Evolutionary conservation across 306 rosid genomes (phyloP).

Genomic region (Cicer yamashitae): DNA sequence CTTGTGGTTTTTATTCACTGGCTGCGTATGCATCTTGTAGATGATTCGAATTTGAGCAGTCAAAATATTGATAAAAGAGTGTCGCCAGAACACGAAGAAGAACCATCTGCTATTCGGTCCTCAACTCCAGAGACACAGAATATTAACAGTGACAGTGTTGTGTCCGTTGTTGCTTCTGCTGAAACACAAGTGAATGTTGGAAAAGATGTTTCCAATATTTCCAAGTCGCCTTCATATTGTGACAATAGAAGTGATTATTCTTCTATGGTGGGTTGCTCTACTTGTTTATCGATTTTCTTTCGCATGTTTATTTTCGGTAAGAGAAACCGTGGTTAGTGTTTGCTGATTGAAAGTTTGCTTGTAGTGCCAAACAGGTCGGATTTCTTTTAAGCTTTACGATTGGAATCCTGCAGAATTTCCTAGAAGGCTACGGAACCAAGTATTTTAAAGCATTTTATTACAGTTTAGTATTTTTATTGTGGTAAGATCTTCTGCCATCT

Average conservation of each 20-base stretch:
- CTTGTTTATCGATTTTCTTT: conserved; percentile 22
- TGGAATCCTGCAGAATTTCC: conserved; percentile 99
- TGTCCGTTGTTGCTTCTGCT: conserved; percentile 59
- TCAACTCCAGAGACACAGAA: conserved; percentile 62
- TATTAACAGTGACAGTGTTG: conserved; percentile 49
- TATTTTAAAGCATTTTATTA: conserved; percentile 70
- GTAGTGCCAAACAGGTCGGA: conserved; percentile 98
- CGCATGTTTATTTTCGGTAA: conserved; percentile 17
- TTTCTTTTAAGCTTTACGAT: conserved; percentile 97
- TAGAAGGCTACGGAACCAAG: conserved; percentile 98
- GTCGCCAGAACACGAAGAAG: conserved; percentile 65
- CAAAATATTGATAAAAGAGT: conserved; percentile 58
- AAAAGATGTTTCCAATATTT: conserved; percentile 62
- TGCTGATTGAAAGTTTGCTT: conserved; percentile 58
- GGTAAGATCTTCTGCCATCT: conserved; percentile 35
- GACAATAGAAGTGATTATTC: conserved; percentile 81
- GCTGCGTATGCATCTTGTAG: conserved; percentile 50
- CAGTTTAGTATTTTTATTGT: conserved; percentile 74
- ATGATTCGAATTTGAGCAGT: conserved; percentile 55
- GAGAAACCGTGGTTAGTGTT: conserved; percentile 1
- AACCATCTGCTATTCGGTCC: conserved; percentile 46
- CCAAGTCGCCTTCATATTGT: conserved; percentile 61
- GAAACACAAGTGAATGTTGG: conserved; percentile 64
- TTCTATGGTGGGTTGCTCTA: conserved; percentile 67
- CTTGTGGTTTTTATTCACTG: conserved; percentile 9